A percentile compares a stretch with the other conserved stretches of the same genome.
phyloP scores from a whole-genome alignment of 306 rosid species.

The Argentina anserina region DNA sequence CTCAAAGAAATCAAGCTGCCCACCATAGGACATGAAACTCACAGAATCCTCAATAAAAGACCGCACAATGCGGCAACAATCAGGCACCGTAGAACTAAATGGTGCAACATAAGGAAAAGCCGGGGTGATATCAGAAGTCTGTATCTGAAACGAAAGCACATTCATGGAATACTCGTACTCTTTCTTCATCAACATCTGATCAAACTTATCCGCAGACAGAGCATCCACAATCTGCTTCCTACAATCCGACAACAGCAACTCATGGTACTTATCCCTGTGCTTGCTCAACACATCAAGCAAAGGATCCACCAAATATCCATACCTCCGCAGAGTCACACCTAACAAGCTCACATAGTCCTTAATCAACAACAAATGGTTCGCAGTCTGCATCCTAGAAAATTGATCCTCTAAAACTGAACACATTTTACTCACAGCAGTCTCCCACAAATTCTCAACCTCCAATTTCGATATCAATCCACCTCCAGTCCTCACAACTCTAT shows the following conservation, averaged over 20 bases:
- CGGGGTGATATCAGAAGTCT: conserved; percentile 72
- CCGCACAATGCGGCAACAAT: conserved; percentile 94
- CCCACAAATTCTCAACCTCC: conserved; percentile 98
- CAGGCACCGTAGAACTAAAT: conserved; percentile 88
- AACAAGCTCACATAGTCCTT: conserved; percentile 94
- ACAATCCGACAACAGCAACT: conserved; percentile 81
- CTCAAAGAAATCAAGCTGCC: conserved; percentile 92
- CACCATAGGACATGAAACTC: conserved; percentile 96
- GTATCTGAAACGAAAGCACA: conserved; percentile 93
- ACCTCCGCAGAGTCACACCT: conserved; percentile 86
- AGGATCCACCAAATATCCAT: conserved; percentile 85
- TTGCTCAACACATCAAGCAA: conserved; percentile 97
- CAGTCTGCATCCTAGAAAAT: conserved; percentile 97
- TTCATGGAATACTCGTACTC: conserved; percentile 98
- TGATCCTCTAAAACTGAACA: conserved; percentile 98
- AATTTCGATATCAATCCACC: conserved; percentile 82
- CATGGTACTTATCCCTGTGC: conserved; percentile 98
- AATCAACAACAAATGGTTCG: conserved; percentile 84
- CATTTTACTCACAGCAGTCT: conserved; percentile 95
- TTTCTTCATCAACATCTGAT: conserved; percentile 96
- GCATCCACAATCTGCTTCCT: conserved; percentile 90
- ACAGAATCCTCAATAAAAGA: conserved; percentile 96
- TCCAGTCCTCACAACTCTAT: conserved; percentile 85
- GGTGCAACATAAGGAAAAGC: conserved; percentile 96
- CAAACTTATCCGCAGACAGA: conserved; percentile 80